Evolutionary conservation across 176 grass and related monocot genomes (phyloP), one percentile per base, ranked within the genome.

Genomic region (Ananas comosus): DNA sequence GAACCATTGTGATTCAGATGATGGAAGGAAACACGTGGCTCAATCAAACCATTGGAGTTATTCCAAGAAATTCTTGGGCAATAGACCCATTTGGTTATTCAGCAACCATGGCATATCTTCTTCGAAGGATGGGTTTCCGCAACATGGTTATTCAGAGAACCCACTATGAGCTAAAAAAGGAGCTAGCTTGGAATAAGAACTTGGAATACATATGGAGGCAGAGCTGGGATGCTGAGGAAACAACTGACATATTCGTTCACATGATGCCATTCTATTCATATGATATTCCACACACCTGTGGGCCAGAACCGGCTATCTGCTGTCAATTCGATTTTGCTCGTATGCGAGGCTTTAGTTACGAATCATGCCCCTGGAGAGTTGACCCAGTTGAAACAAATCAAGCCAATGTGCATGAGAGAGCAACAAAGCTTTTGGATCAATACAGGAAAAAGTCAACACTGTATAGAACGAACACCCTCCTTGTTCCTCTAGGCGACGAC

Each of bases 211-310:
- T 92, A 52, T 97, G 94, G 94, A 89, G 94, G 77, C 94, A 97
- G 72, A 92, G 85, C 74, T 97, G 94, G 94, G 94, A 97, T 75
- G 81, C 80, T 33, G 84, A 86, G 14, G 84, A 89, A 87, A 92
- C 88, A 19, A 92, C 94, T 21, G 94, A 97, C 72, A 97, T 97
- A 83, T 97, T 97, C 74, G 94, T 92, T 79, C 94, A 97, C 74
- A 97, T 97, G 94, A 97, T 97, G 94, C 89, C 86, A 71, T 97
- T 97, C 76, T 97, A 92, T 89, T 92, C 93, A 13, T 97, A 97
- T 64, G 93, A 97, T 83, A 87, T 97, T 79, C 94, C 94, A 16
- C 94, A 97, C 73, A 97, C 94, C 23, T 97, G 94, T 66, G 94
- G 94, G 69, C 94, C 94, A n/a, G 94, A 97, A 79, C 94, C 94